These are phyloP conservation scores for Spinellus fusiger DNA, from an alignment of 192 early-diverging fungal species.

Conservation along the genomic window DNA sequence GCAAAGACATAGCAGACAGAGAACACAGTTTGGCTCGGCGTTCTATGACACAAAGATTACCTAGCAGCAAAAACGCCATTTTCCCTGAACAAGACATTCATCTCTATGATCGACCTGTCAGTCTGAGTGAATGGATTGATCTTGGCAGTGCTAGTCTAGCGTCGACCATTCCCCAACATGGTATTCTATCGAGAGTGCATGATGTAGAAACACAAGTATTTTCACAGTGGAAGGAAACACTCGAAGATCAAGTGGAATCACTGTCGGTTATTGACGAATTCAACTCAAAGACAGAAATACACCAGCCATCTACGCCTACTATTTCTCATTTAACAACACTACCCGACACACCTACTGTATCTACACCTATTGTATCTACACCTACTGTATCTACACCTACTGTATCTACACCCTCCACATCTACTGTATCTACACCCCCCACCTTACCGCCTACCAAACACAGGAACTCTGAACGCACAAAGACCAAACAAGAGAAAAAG, in stretches of 20 bases:
- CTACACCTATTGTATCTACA: too few species aligned
- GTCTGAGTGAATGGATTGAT: slow-evolving; percentile 31
- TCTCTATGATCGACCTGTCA: slow-evolving; percentile 27
- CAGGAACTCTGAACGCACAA: not conserved
- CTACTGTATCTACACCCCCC: not conserved
- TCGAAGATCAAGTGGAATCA: not conserved
- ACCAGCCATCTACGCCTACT: too few species aligned
- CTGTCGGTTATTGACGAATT: not conserved
- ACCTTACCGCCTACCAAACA: not conserved
- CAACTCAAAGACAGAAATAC: not conserved
- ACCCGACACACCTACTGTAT: too few species aligned
- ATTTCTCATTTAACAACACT: too few species aligned
- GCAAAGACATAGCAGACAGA: not conserved
- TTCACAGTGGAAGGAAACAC: slow-evolving; percentile 6
- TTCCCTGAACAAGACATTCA: not conserved
- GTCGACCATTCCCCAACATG: slow-evolving; percentile 16
- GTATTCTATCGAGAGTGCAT: slow-evolving; percentile 31
- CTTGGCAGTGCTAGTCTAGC: slow-evolving; percentile 18
- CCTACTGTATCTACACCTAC: too few species aligned
- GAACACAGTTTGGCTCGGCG: not conserved
- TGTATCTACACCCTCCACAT: not conserved
- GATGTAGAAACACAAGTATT: slow-evolving; percentile 27
- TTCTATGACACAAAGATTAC: not conserved
- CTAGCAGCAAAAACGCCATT: not conserved
- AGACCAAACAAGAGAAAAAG: slow-evolving; percentile 2